Evolutionary conservation across 768 basidiomycete species (phyloP).

Genomic region (Russula emetica): DNA sequence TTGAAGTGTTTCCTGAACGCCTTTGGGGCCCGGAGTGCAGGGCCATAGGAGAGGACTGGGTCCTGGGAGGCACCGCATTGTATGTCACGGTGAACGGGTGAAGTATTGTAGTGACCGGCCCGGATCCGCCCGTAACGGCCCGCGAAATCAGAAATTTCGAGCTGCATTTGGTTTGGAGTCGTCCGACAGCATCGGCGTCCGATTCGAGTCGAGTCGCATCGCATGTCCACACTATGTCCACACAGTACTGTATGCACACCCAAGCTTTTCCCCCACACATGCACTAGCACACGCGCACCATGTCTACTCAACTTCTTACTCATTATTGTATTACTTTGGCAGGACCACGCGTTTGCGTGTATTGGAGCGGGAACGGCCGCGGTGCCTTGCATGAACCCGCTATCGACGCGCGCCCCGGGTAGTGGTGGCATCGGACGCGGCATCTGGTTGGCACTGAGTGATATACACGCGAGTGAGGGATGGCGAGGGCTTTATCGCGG

Average conservation of each 20-base stretch:
- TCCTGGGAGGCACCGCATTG: no score
- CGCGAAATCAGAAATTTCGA: neutral
- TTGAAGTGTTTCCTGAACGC: no score
- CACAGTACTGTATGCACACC: no score
- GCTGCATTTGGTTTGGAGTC: no score
- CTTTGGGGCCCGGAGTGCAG: no score
- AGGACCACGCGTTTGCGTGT: conserved; percentile 96
- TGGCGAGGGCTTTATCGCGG: conserved; percentile 89
- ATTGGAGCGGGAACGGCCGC: conserved; percentile 89
- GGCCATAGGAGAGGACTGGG: no score
- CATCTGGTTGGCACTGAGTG: conserved; percentile 70
- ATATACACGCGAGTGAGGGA: conserved; percentile 71
- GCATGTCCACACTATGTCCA: conserved; percentile 20
- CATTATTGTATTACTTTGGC: neutral
- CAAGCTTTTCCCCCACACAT: conserved; percentile 30
- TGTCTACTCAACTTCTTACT: neutral
- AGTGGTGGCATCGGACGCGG: conserved; percentile 63
- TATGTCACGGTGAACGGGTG: no score
- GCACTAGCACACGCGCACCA: conserved; percentile 32
- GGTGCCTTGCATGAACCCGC: conserved; percentile 93
- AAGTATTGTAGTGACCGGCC: no score
- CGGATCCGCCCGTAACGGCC: neutral
- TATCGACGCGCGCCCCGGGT: conserved; percentile 60
- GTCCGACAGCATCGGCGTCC: neutral
- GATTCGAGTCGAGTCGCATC: neutral